Percentiles rank a stretch among this genome's conserved stretches.
Evolutionary conservation across 2,329 filamentous ascomycete genomes (phyloP).

Genomic region (Sporothrix pseudoabietina): DNA sequence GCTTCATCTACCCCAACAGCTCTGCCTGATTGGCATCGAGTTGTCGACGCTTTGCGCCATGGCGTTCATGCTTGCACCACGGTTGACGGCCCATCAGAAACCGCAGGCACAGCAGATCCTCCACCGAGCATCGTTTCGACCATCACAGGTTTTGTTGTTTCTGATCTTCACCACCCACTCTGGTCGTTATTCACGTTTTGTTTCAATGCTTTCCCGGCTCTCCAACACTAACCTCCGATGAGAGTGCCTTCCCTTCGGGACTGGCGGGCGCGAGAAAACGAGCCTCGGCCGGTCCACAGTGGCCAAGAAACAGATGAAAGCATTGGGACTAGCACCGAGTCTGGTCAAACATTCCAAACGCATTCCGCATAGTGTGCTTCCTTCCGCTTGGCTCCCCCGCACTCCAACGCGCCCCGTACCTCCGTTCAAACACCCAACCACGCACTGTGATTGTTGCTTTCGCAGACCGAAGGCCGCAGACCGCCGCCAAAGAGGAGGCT

Average conservation of each 20-base stretch:
- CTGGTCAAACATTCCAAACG: not conserved
- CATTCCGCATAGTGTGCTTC: not conserved
- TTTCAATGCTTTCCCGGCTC: not conserved
- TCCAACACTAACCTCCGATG: not conserved
- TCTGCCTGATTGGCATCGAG: not conserved
- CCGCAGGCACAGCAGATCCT: not conserved
- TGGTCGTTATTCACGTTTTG: not conserved
- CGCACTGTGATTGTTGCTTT: not conserved
- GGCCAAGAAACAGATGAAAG: not conserved
- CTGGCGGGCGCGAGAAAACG: not conserved
- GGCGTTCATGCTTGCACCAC: not conserved
- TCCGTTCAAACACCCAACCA: not conserved
- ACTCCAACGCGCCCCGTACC: not conserved
- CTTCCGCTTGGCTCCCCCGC: not conserved
- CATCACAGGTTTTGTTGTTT: constrained; percentile 3
- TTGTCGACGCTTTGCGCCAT: not conserved
- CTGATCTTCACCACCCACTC: not conserved
- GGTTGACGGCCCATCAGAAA: not conserved
- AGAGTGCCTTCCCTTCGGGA: not conserved
- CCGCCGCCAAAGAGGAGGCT: not conserved
- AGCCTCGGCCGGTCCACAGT: constrained; percentile 13
- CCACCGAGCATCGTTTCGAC: constrained; percentile 1
- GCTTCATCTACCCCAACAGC: not conserved
- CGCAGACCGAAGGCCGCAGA: not conserved
- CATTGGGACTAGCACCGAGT: not conserved